These are phyloP conservation scores for Aspergillus bertholletiae DNA, from an alignment of 495 filamentous ascomycete genomes.

Conservation along the genomic window DNA sequence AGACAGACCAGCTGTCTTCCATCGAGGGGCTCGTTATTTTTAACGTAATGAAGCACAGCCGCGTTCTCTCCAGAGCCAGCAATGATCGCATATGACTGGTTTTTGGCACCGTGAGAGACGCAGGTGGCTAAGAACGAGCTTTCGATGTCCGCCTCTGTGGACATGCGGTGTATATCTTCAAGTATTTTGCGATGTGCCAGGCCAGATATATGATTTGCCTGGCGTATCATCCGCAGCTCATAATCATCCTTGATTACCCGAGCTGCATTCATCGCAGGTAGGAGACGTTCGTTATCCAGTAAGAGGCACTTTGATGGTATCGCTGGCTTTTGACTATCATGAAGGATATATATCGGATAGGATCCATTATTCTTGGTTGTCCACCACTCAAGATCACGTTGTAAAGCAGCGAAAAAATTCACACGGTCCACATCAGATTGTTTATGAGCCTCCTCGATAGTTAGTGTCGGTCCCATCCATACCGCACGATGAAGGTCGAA, in stretches of 20 bases:
- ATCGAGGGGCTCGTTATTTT: conserved; percentile 67
- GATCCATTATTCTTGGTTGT: conserved; percentile 53
- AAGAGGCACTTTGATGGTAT: conserved; percentile 52
- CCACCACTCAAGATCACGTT: conserved; percentile 54
- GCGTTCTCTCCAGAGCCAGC: conserved; percentile 76
- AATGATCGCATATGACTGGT: conserved; percentile 85
- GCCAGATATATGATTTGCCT: conserved; percentile 73
- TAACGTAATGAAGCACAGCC: conserved; percentile 78
- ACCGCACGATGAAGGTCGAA: conserved; percentile 82
- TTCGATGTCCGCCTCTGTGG: conserved; percentile 80
- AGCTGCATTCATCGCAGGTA: conserved; percentile 65
- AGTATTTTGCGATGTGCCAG: conserved; percentile 71
- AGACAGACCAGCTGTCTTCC: conserved; percentile 70
- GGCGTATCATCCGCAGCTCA: conserved; percentile 73
- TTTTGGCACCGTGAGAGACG: conserved; percentile 63
- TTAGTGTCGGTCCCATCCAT: conserved; percentile 89
- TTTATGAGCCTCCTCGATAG: conserved; percentile 62
- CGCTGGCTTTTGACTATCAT: conserved; percentile 35
- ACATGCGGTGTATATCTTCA: conserved; percentile 50
- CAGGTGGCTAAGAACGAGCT: conserved; percentile 70
- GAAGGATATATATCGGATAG: conserved; percentile 36
- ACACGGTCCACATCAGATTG: conserved; percentile 80
- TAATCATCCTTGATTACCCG: conserved; percentile 76
- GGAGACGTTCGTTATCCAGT: conserved; percentile 37
- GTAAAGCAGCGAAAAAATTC: conserved; percentile 60